A percentile compares a stretch with the other conserved stretches of the same genome.
Evolutionary conservation across 768 basidiomycete genomes (phyloP).

Genomic region (Leccinum disarticulatum): DNA sequence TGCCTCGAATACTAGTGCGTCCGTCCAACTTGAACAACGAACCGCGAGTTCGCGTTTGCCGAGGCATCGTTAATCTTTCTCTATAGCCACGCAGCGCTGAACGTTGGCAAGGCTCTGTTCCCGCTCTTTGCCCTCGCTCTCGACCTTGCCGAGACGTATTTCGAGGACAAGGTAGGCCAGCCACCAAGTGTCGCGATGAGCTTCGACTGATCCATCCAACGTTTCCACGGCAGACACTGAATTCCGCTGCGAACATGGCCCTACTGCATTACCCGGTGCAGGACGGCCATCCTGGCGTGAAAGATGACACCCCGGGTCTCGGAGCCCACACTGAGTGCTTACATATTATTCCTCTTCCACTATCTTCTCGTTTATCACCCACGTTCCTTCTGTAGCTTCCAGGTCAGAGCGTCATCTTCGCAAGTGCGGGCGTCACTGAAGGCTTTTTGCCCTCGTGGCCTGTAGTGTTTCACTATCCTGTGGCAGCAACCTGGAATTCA

Average conservation of each 20-base stretch:
- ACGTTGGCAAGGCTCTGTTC: constrained; percentile 57
- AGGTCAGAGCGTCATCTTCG: constrained; percentile 30
- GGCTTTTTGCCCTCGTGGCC: not conserved
- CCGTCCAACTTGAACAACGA: not conserved
- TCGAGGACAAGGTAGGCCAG: constrained; percentile 57
- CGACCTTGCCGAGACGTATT: constrained; percentile 58
- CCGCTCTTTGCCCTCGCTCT: constrained; percentile 72
- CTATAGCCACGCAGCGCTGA: constrained; percentile 51
- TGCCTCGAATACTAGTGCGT: constrained; percentile 69
- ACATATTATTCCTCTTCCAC: not conserved
- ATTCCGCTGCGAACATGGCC: constrained; percentile 64
- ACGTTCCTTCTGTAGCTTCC: constrained; percentile 34
- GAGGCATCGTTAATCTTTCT: constrained; percentile 24
- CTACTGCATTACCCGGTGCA: constrained; percentile 78
- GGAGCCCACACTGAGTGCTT: constrained; percentile 77
- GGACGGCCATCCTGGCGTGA: constrained; percentile 42
- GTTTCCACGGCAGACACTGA: constrained; percentile 43
- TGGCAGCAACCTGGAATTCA: constrained; percentile 75
- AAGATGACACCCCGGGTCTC: constrained; percentile 72
- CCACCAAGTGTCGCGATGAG: not conserved
- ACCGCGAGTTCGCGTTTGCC: not conserved
- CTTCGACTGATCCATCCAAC: not conserved
- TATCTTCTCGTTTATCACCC: not conserved
- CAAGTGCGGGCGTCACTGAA: not conserved
- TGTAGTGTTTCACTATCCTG: constrained; percentile 82